These are phyloP conservation scores for Rhynchospora pubera DNA, from an alignment of 176 grass and related monocot genomes.

Conservation along the genomic window DNA sequence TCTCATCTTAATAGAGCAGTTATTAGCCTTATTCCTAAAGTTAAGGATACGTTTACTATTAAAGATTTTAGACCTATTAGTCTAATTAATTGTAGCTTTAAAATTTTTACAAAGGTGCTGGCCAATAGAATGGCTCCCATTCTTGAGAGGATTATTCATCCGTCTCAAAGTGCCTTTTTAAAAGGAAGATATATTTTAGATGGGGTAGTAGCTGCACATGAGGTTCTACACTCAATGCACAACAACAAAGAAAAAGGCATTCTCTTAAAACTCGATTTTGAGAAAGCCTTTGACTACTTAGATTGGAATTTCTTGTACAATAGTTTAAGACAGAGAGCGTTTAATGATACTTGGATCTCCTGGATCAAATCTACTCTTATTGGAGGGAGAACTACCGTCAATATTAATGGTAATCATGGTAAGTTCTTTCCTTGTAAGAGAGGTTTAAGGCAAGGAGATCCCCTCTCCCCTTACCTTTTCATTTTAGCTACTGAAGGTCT, in stretches of 20 bases:
- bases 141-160: too few relatives aligned
- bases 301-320: neutral
- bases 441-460: too few relatives aligned
- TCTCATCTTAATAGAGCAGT: neutral
- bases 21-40: neutral
- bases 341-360: neutral
- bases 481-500: too few relatives aligned
- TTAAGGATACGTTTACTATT: neutral
- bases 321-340: neutral
- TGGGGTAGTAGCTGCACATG: neutral
- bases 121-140: too few relatives aligned
- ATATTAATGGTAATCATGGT: too few relatives aligned
- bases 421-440: too few relatives aligned
- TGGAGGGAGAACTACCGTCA: too few relatives aligned
- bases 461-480: too few relatives aligned
- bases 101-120: neutral
- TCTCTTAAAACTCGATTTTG: neutral
- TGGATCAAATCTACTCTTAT: neutral
- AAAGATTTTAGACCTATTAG: neutral
- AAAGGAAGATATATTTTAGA: too few relatives aligned
- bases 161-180: too few relatives aligned
- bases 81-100: neutral
- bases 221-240: neutral
- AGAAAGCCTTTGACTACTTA: too few relatives aligned
- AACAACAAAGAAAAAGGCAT: neutral